Percentiles rank a stretch among this genome's conserved stretches.
These are phyloP conservation scores for Symbiotaphrina buchneri DNA, from an alignment of 495 filamentous ascomycete species.

Conservation along the genomic window DNA sequence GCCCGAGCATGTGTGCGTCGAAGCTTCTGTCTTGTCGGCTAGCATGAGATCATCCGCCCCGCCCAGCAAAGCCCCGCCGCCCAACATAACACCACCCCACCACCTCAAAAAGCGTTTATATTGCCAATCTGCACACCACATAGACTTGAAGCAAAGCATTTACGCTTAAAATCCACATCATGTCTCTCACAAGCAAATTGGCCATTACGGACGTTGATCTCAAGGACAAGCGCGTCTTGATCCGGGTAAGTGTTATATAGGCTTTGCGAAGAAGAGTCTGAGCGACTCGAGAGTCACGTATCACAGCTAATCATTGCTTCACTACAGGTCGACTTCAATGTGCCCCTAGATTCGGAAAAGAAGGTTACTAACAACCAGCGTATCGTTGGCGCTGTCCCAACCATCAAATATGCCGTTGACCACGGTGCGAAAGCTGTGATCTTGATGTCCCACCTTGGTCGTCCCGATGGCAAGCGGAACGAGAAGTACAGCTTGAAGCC, in stretches of 20 bases:
- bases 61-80: too few relatives aligned
- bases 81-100: too few relatives aligned
- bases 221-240: slow-evolving; percentile 93
- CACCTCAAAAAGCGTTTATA: too few relatives aligned
- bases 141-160: too few relatives aligned
- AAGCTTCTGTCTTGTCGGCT: too few relatives aligned
- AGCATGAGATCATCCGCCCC: too few relatives aligned
- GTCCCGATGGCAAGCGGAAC: slow-evolving; percentile 74
- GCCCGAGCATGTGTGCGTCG: too few relatives aligned
- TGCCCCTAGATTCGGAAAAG: slow-evolving; percentile 74
- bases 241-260: slow-evolving; percentile 43
- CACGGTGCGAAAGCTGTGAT: slow-evolving; percentile 86
- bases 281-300: neutral
- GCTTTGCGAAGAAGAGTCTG: neutral
- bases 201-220: slow-evolving; percentile 89
- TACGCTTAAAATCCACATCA: slow-evolving; percentile 28
- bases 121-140: too few relatives aligned
- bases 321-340: slow-evolving; percentile 92
- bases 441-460: slow-evolving; percentile 96
- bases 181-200: slow-evolving; percentile 98
- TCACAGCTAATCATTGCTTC: neutral
- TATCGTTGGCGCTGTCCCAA: slow-evolving; percentile 90
- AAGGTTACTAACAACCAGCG: slow-evolving; percentile 97
- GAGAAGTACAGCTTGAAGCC: slow-evolving; percentile 89
- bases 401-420: slow-evolving; percentile 94